Conservation (phyloP, 2,329 filamentous ascomycete species). For the Pezicula radicicola region DNA sequence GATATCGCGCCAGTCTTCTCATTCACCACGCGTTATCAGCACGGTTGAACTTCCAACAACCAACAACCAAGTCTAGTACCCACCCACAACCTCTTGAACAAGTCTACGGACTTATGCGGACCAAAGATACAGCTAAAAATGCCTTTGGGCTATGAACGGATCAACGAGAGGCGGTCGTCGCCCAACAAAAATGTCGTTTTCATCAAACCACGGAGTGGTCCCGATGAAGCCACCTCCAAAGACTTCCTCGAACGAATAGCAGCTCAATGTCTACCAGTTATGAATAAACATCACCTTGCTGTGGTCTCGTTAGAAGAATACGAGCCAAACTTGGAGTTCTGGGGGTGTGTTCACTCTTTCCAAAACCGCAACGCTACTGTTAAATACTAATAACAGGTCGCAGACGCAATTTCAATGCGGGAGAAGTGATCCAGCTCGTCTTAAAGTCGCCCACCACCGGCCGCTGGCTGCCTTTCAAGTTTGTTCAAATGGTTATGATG, state of each 20-base stretch:
- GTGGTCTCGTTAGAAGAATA: conserved; percentile 78
- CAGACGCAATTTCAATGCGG: conserved; percentile 83
- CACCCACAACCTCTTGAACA: neutral
- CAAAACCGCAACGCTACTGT: neutral
- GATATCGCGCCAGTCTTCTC: no score
- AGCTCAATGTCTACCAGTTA: conserved; percentile 74
- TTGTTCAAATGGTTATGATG: conserved; percentile 95
- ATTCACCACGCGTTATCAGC: no score
- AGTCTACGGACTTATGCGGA: no score
- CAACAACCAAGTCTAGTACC: no score
- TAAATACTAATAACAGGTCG: conserved; percentile 50
- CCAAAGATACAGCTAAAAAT: conserved; percentile 39
- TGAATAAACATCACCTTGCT: conserved; percentile 62
- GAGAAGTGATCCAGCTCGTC: conserved; percentile 83
- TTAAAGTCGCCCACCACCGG: conserved; percentile 63
- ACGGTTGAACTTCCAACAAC: no score
- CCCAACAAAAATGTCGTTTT: conserved; percentile 80
- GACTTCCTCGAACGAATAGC: conserved; percentile 75
- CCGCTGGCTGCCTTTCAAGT: conserved; percentile 76
- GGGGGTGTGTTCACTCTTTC: conserved; percentile 16
- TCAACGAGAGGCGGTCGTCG: conserved; percentile 72
- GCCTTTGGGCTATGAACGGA: conserved; percentile 74
- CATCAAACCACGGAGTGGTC: conserved; percentile 73
- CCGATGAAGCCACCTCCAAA: conserved; percentile 59
- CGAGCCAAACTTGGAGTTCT: conserved; percentile 78